These are phyloP conservation scores for Seiridium cupressi DNA, from an alignment of 2,329 filamentous ascomycete genomes.

Conservation along the genomic window DNA sequence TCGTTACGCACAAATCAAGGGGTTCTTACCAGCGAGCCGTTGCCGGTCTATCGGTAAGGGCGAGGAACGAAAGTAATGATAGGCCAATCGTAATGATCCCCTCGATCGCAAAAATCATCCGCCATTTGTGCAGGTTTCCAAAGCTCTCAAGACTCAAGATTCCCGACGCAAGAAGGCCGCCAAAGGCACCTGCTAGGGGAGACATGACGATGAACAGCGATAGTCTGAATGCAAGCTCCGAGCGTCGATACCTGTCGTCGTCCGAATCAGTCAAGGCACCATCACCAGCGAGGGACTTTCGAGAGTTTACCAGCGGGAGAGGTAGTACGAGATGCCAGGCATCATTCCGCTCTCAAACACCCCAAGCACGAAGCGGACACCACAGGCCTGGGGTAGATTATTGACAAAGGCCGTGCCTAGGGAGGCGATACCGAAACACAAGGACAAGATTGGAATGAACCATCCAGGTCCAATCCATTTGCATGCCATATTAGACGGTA, in stretches of 20 bases:
- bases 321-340: conserved; percentile 72
- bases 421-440: conserved; percentile 63
- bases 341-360: conserved; percentile 73
- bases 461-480: conserved; percentile 71
- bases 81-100: conserved; percentile 55
- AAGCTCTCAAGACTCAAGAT: conserved; percentile 62
- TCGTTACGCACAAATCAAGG: too few species aligned
- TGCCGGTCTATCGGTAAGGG: conserved; percentile 66
- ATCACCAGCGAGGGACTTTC: too few species aligned
- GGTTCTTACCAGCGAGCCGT: conserved; percentile 53
- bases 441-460: conserved; percentile 62
- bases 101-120: conserved; percentile 29
- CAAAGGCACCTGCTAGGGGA: conserved; percentile 69
- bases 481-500: conserved; percentile 66
- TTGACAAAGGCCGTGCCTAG: conserved; percentile 66
- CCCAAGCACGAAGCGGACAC: conserved; percentile 66
- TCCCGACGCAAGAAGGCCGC: conserved; percentile 62
- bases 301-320: conserved; percentile 55
- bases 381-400: conserved; percentile 48
- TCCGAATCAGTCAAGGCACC: too few species aligned
- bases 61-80: conserved; percentile 58
- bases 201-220: conserved; percentile 70
- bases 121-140: conserved; percentile 24
- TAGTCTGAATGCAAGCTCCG: conserved; percentile 64
- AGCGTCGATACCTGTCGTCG: conserved; percentile 41